A percentile compares a stretch with the other conserved stretches of the same genome.
phyloP scores from a whole-genome alignment of 202 grass and related monocot species.

The Schoenoplectus tabernaemontani region DNA sequence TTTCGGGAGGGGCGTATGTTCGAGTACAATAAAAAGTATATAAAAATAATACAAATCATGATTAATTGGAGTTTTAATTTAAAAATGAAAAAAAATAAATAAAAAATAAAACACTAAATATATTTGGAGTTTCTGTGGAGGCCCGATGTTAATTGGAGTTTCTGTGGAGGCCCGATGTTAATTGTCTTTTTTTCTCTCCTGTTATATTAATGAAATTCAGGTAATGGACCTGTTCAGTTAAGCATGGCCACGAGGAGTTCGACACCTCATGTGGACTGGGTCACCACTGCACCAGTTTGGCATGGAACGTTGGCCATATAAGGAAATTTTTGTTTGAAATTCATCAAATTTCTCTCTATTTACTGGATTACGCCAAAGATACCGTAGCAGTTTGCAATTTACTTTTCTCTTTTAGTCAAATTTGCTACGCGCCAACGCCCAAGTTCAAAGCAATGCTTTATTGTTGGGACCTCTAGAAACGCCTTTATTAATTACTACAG shows the following conservation, averaged over 20 bases:
- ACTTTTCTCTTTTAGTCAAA: not conserved
- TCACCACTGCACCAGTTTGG: not conserved
- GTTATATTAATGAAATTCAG: not conserved
- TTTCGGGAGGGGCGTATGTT: too few relatives aligned
- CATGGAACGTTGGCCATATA: not conserved
- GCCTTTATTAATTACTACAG: too few relatives aligned
- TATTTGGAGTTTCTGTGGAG: too few relatives aligned
- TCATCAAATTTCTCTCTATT: conserved; percentile 2
- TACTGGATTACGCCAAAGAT: not conserved
- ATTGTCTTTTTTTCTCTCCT: not conserved
- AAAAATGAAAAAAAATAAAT: too few relatives aligned
- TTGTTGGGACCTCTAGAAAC: not conserved
- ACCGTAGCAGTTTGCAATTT: not conserved
- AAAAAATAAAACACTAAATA: too few relatives aligned
- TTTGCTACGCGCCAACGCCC: not conserved
- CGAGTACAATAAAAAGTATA: too few relatives aligned
- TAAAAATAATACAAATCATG: too few relatives aligned
- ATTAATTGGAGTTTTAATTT: too few relatives aligned
- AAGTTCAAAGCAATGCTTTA: not conserved
- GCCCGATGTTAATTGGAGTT: too few relatives aligned
- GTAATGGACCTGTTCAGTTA: not conserved
- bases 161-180: not conserved
- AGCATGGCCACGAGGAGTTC: not conserved
- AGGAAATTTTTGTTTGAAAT: not conserved
- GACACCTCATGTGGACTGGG: not conserved